phyloP scores from a whole-genome alignment of 225 moss, liverwort and hornwort species.

The Antitrichia curtipendula region DNA sequence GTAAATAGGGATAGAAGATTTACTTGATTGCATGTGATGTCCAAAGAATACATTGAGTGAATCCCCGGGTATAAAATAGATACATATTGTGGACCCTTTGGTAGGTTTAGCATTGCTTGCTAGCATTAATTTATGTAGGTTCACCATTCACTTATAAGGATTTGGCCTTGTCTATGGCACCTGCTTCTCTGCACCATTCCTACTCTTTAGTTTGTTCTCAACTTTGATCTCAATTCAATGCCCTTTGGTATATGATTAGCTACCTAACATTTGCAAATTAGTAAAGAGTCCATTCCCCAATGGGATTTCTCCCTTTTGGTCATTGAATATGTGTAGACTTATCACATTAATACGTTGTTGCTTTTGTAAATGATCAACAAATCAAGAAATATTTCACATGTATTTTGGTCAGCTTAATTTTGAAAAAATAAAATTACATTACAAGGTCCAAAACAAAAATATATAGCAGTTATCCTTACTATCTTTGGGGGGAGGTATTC shows the following conservation, averaged over 20 bases:
- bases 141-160: no score
- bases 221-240: background rate
- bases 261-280: background rate
- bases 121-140: background rate
- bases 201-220: no score
- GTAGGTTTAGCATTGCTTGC: background rate
- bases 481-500: background rate
- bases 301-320: background rate
- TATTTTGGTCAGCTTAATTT: background rate
- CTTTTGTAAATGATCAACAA: accelerated
- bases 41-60: no score
- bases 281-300: background rate
- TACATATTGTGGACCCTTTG: background rate
- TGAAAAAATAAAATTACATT: background rate
- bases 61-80: no score
- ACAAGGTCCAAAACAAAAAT: background rate
- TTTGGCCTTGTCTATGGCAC: no score
- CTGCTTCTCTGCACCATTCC: no score
- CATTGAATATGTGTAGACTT: background rate
- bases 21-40: no score
- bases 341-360: background rate
- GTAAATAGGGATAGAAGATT: no score
- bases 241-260: accelerated
- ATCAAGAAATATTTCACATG: background rate
- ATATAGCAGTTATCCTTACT: background rate